phyloP scores from a whole-genome alignment of 1,284 basidiomycete genomes.

The Dichomitus squalens region DNA sequence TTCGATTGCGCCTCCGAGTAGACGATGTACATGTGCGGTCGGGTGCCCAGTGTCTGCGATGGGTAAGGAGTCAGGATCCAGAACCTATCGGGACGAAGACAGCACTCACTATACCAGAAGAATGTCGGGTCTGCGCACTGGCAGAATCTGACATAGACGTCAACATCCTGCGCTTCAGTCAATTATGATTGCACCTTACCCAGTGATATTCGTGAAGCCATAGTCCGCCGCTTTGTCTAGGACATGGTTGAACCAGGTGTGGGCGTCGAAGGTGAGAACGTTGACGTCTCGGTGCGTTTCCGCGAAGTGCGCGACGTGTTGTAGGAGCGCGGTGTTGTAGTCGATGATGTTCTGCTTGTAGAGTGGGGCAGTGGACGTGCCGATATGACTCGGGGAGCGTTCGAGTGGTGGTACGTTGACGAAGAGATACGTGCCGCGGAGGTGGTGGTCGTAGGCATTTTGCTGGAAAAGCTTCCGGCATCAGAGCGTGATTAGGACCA shows the following conservation, averaged over 20 bases:
- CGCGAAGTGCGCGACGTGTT: constrained; percentile 39
- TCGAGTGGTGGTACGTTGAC: constrained; percentile 58
- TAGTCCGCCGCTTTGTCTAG: constrained; percentile 43
- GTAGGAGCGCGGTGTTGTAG: constrained; percentile 45
- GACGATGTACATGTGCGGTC: constrained; percentile 49
- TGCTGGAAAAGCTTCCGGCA: constrained; percentile 32
- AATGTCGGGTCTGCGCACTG: constrained; percentile 47
- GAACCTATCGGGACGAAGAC: neutral
- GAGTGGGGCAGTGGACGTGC: constrained; percentile 33
- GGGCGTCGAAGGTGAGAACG: constrained; percentile 52
- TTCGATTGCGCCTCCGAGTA: constrained; percentile 48
- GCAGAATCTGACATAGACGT: constrained; percentile 39
- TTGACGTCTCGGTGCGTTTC: constrained; percentile 40
- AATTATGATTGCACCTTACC: constrained; percentile 18
- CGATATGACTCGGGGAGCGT: constrained; percentile 42
- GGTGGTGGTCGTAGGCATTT: constrained; percentile 43
- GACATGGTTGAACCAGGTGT: constrained; percentile 49
- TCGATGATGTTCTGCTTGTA: constrained; percentile 42
- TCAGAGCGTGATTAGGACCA: neutral
- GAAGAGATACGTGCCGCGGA: constrained; percentile 50
- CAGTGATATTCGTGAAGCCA: constrained; percentile 54
- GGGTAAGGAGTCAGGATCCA: neutral
- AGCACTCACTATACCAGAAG: constrained; percentile 56
- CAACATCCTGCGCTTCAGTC: neutral
- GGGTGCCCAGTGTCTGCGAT: constrained; percentile 48